Percentiles rank a stretch among this genome's conserved stretches.
These are phyloP conservation scores for Tetrahymena elliotti DNA, from an alignment of 73 alveolate species.

Conservation along the genomic window DNA sequence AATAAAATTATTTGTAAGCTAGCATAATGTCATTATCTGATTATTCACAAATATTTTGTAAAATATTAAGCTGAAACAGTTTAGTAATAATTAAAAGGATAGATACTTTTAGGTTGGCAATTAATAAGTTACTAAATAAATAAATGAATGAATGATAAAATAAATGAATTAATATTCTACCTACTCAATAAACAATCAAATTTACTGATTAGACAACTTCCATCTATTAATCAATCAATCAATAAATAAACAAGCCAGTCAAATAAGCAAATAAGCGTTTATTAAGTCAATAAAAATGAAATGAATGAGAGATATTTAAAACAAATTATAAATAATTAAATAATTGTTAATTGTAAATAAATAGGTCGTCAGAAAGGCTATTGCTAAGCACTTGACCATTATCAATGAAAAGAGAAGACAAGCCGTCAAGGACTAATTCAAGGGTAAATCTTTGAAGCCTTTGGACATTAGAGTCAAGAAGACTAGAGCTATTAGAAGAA, in stretches of 20 bases:
- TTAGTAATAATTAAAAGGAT: too few relatives aligned
- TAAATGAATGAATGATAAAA: too few relatives aligned
- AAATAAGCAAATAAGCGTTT: not conserved
- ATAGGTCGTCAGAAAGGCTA: slow-evolving; percentile 74
- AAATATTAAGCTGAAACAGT: not conserved
- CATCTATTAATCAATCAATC: not conserved
- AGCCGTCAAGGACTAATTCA: slow-evolving; percentile 52
- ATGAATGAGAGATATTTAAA: not conserved
- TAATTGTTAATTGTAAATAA: not conserved
- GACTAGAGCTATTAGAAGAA: slow-evolving; percentile 76
- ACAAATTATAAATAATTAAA: not conserved
- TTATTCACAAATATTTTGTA: too few relatives aligned
- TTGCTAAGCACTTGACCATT: slow-evolving; percentile 79
- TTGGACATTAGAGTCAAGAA: slow-evolving; percentile 72
- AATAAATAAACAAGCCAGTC: too few relatives aligned
- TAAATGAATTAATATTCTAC: not conserved
- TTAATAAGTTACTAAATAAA: not conserved
- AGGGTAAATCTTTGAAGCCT: slow-evolving; percentile 62
- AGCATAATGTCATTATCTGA: too few relatives aligned
- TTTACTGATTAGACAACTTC: not conserved
- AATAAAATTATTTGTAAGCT: too few relatives aligned
- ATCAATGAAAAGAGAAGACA: slow-evolving; percentile 78
- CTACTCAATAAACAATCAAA: not conserved
- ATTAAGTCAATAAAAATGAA: not conserved
- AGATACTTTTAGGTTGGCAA: not conserved